Base-by-base conservation (phyloP, 164 flowering plant species). In the Vitis rupestris region DNA sequence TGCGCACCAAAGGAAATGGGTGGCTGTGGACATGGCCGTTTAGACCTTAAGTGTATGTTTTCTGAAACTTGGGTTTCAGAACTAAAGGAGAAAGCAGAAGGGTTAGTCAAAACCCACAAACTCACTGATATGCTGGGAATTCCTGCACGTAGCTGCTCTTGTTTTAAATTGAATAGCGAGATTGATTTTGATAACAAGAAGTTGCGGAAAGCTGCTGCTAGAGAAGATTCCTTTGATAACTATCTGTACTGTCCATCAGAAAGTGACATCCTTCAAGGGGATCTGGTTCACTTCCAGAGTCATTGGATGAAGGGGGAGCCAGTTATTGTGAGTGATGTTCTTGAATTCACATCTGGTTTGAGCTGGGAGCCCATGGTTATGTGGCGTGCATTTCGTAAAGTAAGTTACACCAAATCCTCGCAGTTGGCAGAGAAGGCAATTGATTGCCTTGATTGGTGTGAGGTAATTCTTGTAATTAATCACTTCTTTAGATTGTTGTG, bases 361-460 rank as follows among this genome's bases (percentile, higher is more conserved):
- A 89, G 94, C 68, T 89, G 94, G 93, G 94, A 89, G 64, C 91
- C 94, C 10, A 87, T 83, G 91, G 90, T 89, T 65, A 84, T 89
- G 90, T 86, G 86, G 85, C 94, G 94, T 74, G 94, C 90, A 50
- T 74, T 78, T 50, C 91, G 90, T 50, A 82, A 86, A 69, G 72
- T 67, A 47, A 64, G 75, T 8, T 17, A 51, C 10, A 82, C 66
- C 14, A 71, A 73, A 64, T 61, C 70, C 11, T 44, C 8, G n/a
- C 66, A 67, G 12, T 63, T 84, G 65, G 62, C 70, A 23, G 86
- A 81, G 29, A 74, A 56, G 62, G 85, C 88, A 12, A 73, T 86
- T 54, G 86, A 86, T 74, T 89, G 91, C 73, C 71, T 84, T 61
- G 83, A 84, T 74, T 83, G 88, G 84, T 82, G 86, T 69, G 84